Conservation (phyloP, 2,329 filamentous ascomycete species). For the Cercospora berteroae region DNA sequence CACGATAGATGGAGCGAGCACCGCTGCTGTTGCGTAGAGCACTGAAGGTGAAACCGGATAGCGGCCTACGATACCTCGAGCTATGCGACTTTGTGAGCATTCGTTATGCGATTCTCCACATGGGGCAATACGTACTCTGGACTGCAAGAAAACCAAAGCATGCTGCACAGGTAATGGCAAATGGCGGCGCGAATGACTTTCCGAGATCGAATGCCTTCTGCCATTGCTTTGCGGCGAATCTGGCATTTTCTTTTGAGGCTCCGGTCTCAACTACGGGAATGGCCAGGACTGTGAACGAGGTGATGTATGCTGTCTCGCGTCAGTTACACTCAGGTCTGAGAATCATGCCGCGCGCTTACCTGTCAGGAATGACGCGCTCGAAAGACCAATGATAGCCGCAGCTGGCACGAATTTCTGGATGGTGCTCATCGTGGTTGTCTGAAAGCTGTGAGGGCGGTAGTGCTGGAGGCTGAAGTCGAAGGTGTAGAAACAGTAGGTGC, state of each 20-base stretch:
- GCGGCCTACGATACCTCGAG: slow-evolving; percentile 13
- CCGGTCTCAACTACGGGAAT: slow-evolving; percentile 26
- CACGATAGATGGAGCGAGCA: slow-evolving; percentile 27
- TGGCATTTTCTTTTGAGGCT: slow-evolving; percentile 20
- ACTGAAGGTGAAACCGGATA: slow-evolving; percentile 19
- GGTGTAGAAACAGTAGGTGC: neutral
- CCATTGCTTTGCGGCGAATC: slow-evolving; percentile 30
- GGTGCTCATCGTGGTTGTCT: slow-evolving; percentile 11
- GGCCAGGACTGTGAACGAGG: slow-evolving; percentile 21
- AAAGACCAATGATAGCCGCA: slow-evolving; percentile 21
- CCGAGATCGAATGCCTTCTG: slow-evolving; percentile 26
- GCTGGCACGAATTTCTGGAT: slow-evolving; percentile 22
- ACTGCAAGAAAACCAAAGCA: slow-evolving; percentile 27
- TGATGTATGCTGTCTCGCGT: slow-evolving; percentile 21
- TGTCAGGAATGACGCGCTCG: slow-evolving; percentile 21
- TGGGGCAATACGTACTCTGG: slow-evolving; percentile 17
- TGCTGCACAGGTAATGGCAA: slow-evolving; percentile 24
- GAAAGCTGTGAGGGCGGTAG: neutral
- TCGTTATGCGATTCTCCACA: neutral
- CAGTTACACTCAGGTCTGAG: neutral
- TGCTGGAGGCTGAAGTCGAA: neutral
- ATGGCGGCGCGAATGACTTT: slow-evolving; percentile 19
- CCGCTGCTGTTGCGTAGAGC: slow-evolving; percentile 28
- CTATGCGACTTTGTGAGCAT: slow-evolving; percentile 9
- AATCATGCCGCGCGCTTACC: neutral